Evolutionary conservation across 225 moss, liverwort and hornwort genomes (phyloP), one percentile per base, ranked within the genome.

Genomic region (Straminergon stramineum): DNA sequence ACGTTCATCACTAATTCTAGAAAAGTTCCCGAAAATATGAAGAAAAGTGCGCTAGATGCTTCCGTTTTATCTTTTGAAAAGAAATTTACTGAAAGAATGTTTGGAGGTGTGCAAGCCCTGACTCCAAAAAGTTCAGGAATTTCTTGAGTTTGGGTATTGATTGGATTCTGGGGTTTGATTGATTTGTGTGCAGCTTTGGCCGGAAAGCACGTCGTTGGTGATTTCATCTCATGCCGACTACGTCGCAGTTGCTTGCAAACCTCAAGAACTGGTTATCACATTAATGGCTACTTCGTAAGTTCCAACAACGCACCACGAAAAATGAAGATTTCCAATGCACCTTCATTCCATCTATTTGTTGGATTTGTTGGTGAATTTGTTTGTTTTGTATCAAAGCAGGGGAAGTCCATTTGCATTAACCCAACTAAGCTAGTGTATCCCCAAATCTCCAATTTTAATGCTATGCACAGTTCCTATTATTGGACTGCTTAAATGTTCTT

Each of bases 241-340:
- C 66, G 55, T 7, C 78, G 57, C 75, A 88, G 56, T 64, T 92
- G 81, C 43, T 82, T 92, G 90, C 86, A 77, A 2, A 39, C 73
- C 31, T 48, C 90, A 11, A 84, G 15, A 60, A 76, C 65, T 5
- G 92, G 95, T 58, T 20, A 11, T 2, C 43, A 82, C 76, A 83
- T 95, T 10, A 75, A 39, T 13, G 53, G 67, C 66, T n/a, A 61
- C 87, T 31, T 94, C 79, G 94, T 92, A 89, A 89, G 94, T 84
- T 88, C 10, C 51, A 41, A 56, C 65, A 68, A 74, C 24, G 71
- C 66, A 74, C 35, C 30, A 28, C 9, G 13, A 80, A 67, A 55
- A 39, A 48, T 48, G 11, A 17, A 39, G 53, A 14, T 6, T 17
- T 77, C 14, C 11, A 39, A 4, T 66, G 43, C 66, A 81, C 79